These are phyloP conservation scores for Stemphylium beticola DNA, from an alignment of 2,329 filamentous ascomycete genomes.

Conservation along the genomic window DNA sequence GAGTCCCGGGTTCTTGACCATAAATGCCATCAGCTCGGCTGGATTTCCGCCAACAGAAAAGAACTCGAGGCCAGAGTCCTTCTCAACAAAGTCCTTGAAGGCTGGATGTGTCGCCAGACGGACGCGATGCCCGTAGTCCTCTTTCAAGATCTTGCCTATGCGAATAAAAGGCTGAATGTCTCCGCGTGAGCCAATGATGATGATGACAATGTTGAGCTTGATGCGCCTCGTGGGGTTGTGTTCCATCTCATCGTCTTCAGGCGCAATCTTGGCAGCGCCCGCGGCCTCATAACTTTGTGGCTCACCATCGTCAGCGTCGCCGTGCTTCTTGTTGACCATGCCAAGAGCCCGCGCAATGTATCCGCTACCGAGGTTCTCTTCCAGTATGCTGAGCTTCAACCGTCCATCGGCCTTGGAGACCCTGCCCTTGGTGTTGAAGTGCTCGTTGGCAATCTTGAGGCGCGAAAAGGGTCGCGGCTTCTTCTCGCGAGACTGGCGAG, in stretches of 20 bases:
- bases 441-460: slow-evolving; percentile 68
- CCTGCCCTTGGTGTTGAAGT: slow-evolving; percentile 69
- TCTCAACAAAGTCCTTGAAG: slow-evolving; percentile 76
- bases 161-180: slow-evolving; percentile 82
- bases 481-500: slow-evolving; percentile 14
- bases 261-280: slow-evolving; percentile 32
- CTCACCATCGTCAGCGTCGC: slow-evolving; percentile 49
- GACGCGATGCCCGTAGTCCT: slow-evolving; percentile 75
- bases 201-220: slow-evolving; percentile 77
- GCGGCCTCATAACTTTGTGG: slow-evolving; percentile 23
- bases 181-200: slow-evolving; percentile 81
- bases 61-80: slow-evolving; percentile 76
- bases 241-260: slow-evolving; percentile 46
- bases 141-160: slow-evolving; percentile 73
- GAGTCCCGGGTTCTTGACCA: slow-evolving; percentile 83
- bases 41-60: slow-evolving; percentile 82
- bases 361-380: slow-evolving; percentile 71
- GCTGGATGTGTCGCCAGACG: slow-evolving; percentile 79
- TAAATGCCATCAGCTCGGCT: slow-evolving; percentile 83
- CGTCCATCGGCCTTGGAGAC: slow-evolving; percentile 73
- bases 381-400: slow-evolving; percentile 70
- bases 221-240: slow-evolving; percentile 48
- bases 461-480: slow-evolving; percentile 52
- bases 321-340: slow-evolving; percentile 64
- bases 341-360: slow-evolving; percentile 77